phyloP scores from a whole-genome alignment of 1,139 yeast genomes.

The Debaryomycetaceae sp. region DNA sequence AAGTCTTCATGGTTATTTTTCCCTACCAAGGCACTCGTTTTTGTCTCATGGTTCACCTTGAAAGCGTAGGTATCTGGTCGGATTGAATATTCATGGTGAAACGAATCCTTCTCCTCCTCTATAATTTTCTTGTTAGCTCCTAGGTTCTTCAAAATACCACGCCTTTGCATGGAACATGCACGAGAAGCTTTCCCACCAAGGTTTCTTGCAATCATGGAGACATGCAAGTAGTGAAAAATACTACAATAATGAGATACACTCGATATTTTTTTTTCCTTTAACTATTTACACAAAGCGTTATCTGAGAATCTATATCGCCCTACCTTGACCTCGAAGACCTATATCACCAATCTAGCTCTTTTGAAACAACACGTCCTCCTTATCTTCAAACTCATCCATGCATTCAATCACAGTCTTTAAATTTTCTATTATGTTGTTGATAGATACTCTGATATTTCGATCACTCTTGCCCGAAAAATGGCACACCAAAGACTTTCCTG shows the following conservation, averaged over 20 bases:
- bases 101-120: slow-evolving; percentile 17
- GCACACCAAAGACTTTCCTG: slow-evolving; percentile 31
- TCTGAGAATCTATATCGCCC: too few species aligned
- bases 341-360: neutral
- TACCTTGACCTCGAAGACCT: too few species aligned
- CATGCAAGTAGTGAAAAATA: too few species aligned
- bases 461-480: slow-evolving; percentile 56
- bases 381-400: slow-evolving; percentile 56
- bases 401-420: slow-evolving; percentile 65
- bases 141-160: slow-evolving; percentile 19
- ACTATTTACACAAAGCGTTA: neutral
- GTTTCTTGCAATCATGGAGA: too few species aligned
- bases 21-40: neutral
- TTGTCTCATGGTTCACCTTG: slow-evolving; percentile 24
- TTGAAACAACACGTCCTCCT: slow-evolving; percentile 16
- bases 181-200: too few species aligned
- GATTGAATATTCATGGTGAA: slow-evolving; percentile 45
- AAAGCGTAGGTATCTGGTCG: slow-evolving; percentile 49
- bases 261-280: neutral
- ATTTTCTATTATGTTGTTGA: slow-evolving; percentile 63
- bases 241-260: too few species aligned
- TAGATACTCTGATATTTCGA: slow-evolving; percentile 66
- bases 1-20: neutral
- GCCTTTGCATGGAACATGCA: neutral
- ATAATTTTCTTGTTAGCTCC: slow-evolving; percentile 17